Base-by-base conservation (phyloP, 2,329 filamentous ascomycete genomes). In the Beauveria sp. region DNA sequence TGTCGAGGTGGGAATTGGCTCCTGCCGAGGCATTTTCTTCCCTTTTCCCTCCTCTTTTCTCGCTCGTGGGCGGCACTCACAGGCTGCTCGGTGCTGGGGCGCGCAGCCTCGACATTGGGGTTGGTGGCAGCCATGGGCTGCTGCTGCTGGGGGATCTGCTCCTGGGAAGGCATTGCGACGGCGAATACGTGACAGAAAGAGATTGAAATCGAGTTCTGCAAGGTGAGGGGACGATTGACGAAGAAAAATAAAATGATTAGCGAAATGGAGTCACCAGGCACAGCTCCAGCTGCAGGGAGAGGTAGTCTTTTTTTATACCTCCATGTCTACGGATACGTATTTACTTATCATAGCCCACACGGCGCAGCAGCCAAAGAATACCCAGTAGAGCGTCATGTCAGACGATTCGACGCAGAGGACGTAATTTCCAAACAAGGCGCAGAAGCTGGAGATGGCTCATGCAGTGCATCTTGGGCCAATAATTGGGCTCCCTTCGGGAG, bases 21-120 rank as follows among this genome's bases (percentile, higher is more conserved):
- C 16, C 16, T 14, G 7, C 4, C 38, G 22, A 5, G 22, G 20
- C 22, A 18, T 16, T 43, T 42, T 26, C 24, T 1, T 12, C 8
- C 9, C 7, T 30, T 28, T 9, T 16, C 5, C 24, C 9, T 5
- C 3, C 20, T 20, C 8, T 18, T 40, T n/a, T 20, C 22, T 18
- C 9, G 24, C 42, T 38, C 18, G 28, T 16, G 16, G 30, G 28
- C n/a, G 14, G 45, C 26, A 69, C 73, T 56, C 69, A 75, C 73
- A 43, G 73, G 73, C 62, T 75, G 73, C 57, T 74, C 71, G 62
- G 67, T 60, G 66, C 67, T 73, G 54, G 65, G 58, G 60, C 65
- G 70, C 30, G 62, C 65, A 43, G 66, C 62, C 46, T 52, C 45
- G 20, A 26, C 49, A 20, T 38, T 26, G 40, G 49, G 58, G 45